phyloP scores from a whole-genome alignment of 2,329 filamentous ascomycete genomes.

The Diaporthe amygdali region DNA sequence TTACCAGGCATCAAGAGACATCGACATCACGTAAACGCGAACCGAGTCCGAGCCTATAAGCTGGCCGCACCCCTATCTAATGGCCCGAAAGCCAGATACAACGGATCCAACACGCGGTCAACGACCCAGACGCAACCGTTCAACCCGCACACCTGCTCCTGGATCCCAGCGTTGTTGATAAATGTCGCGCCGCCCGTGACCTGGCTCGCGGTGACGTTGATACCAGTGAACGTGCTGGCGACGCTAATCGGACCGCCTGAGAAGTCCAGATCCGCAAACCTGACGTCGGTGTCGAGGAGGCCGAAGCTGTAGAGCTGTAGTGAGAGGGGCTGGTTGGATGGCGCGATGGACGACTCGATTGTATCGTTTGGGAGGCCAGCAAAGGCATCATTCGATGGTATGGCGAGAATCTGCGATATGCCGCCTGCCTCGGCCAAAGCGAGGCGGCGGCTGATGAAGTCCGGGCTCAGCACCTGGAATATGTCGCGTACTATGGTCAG shows the following conservation, averaged over 20 bases:
- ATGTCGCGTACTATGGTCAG: background rate
- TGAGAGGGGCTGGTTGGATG: slow-evolving; percentile 14
- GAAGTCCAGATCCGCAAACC: background rate
- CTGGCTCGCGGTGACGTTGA: slow-evolving; percentile 8
- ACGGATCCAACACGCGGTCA: slow-evolving; percentile 1
- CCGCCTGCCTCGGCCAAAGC: background rate
- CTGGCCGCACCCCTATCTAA: background rate
- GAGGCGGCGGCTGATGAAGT: background rate
- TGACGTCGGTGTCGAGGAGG: background rate
- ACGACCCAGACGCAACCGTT: slow-evolving; percentile 4
- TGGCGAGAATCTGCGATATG: background rate
- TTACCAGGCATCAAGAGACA: background rate
- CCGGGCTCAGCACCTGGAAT: background rate
- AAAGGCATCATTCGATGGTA: slow-evolving; percentile 12
- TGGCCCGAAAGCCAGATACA: slow-evolving; percentile 14
- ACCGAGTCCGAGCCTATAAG: too few relatives aligned
- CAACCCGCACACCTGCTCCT: slow-evolving; percentile 6
- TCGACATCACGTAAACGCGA: too few relatives aligned
- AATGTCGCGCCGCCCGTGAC: background rate
- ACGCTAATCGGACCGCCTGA: background rate
- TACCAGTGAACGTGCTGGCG: background rate
- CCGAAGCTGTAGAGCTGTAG: slow-evolving; percentile 7
- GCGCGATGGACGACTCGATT: background rate
- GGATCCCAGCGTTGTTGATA: slow-evolving; percentile 1
- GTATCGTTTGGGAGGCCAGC: background rate